Conservation (phyloP, 176 grass and related monocot species). For the Aechmea fasciata region DNA sequence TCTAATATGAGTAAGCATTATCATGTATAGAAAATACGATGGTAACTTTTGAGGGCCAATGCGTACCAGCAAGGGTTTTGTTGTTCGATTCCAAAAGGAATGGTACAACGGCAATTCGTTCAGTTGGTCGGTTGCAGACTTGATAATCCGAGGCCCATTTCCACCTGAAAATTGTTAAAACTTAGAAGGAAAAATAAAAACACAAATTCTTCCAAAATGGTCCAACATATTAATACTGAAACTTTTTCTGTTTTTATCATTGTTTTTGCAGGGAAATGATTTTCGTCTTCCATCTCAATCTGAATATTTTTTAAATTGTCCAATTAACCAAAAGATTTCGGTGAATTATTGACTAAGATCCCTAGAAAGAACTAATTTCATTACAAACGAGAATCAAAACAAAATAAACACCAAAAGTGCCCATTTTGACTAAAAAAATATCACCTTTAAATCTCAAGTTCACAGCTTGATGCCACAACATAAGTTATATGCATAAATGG, state of each 20-base stretch:
- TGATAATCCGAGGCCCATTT: slow-evolving; percentile 66
- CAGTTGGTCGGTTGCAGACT: slow-evolving; percentile 74
- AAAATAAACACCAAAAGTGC: no score
- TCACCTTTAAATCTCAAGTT: no score
- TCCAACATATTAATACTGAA: neutral
- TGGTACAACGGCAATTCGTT: slow-evolving; percentile 91
- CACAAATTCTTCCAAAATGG: neutral
- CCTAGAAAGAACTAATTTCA: no score
- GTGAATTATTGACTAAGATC: no score
- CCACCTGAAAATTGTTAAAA: slow-evolving; percentile 49
- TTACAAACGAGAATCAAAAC: no score
- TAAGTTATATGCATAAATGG: no score
- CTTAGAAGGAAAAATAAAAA: neutral
- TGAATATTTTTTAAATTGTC: no score
- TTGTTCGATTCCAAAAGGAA: slow-evolving; percentile 96
- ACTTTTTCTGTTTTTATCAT: neutral
- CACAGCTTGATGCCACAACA: no score
- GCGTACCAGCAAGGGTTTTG: slow-evolving; percentile 70
- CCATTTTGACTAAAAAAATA: no score
- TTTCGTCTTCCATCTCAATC: no score
- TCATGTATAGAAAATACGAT: slow-evolving; percentile 1
- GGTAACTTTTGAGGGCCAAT: neutral
- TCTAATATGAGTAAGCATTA: neutral
- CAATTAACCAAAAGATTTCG: no score
- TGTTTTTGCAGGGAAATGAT: no score